Percentiles rank a stretch among this genome's conserved stretches.
Conservation (phyloP, 2,329 filamentous ascomycete genomes). For the Calonectria montana region DNA sequence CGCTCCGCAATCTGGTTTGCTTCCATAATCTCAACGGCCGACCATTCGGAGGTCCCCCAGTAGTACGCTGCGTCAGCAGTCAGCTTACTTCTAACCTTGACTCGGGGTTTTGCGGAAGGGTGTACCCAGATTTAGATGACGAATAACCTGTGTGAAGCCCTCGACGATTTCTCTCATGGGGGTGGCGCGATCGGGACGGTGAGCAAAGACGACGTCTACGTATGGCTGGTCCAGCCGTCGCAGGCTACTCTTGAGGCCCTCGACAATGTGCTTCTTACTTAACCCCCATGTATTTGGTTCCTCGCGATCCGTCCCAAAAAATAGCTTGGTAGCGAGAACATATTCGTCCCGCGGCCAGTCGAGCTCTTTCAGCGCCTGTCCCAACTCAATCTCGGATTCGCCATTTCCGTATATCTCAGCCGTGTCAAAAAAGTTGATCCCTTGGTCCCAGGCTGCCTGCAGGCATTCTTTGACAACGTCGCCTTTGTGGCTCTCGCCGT, state of each 20-base stretch:
- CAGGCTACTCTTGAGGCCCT: constrained; percentile 50
- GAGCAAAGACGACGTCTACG: constrained; percentile 42
- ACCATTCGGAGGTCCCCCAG: constrained; percentile 75
- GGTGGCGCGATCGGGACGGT: constrained; percentile 39
- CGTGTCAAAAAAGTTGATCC: constrained; percentile 72
- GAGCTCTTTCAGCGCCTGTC: constrained; percentile 67
- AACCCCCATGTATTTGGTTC: constrained; percentile 70
- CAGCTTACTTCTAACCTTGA: neutral
- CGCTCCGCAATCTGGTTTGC: constrained; percentile 66
- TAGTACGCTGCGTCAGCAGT: constrained; percentile 33
- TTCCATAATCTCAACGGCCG: constrained; percentile 72
- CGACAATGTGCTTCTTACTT: constrained; percentile 74
- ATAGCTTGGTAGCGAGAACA: constrained; percentile 61
- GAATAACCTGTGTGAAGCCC: constrained; percentile 42
- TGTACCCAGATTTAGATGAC: constrained; percentile 37
- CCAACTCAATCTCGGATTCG: constrained; percentile 72
- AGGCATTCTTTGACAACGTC: constrained; percentile 69
- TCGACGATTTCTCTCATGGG: constrained; percentile 43
- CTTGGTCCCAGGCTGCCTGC: constrained; percentile 68
- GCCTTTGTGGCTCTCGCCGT: constrained; percentile 68
- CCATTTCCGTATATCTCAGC: constrained; percentile 70
- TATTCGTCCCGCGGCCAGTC: constrained; percentile 70
- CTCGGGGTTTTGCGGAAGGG: neutral
- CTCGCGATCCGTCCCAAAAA: constrained; percentile 44
- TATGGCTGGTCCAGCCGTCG: constrained; percentile 41